Evolutionary conservation across 208 protist genomes (phyloP).

Genomic region (Leishmania tarentolae): DNA sequence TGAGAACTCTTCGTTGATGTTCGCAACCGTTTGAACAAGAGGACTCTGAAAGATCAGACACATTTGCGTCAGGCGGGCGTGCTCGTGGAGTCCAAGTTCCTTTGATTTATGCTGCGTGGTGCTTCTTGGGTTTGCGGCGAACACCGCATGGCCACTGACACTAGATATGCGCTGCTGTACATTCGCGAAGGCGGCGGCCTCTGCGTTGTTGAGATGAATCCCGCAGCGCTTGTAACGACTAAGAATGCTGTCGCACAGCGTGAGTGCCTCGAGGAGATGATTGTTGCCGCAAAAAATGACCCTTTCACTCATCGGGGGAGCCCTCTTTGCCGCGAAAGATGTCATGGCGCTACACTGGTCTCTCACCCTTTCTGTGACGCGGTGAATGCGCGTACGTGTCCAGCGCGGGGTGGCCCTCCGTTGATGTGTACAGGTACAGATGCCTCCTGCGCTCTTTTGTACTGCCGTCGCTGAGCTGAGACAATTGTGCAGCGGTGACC

Average conservation of each 20-base stretch:
- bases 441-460: background rate
- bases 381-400: background rate
- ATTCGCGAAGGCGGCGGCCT: constrained; percentile 43
- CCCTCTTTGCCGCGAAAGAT: background rate
- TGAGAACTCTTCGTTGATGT: constrained; percentile 42
- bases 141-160: background rate
- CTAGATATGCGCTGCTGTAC: constrained; percentile 11
- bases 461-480: background rate
- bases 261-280: constrained; percentile 57
- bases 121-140: background rate
- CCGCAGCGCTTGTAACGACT: constrained; percentile 47
- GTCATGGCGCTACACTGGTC: background rate
- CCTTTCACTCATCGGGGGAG: background rate
- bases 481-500: background rate
- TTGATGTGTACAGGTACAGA: background rate
- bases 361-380: background rate
- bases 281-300: constrained; percentile 16
- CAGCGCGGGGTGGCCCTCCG: background rate
- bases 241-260: constrained; percentile 55
- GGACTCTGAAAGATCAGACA: constrained; percentile 17
- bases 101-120: background rate
- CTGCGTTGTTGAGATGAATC: constrained; percentile 27
- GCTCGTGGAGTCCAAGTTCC: background rate
- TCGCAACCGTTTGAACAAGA: constrained; percentile 16
- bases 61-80: constrained; percentile 20